Evolutionary conservation across 106 monocot species (phyloP), one percentile per base, ranked within the genome.

Genomic region (Acanthochlamys bracteata): DNA sequence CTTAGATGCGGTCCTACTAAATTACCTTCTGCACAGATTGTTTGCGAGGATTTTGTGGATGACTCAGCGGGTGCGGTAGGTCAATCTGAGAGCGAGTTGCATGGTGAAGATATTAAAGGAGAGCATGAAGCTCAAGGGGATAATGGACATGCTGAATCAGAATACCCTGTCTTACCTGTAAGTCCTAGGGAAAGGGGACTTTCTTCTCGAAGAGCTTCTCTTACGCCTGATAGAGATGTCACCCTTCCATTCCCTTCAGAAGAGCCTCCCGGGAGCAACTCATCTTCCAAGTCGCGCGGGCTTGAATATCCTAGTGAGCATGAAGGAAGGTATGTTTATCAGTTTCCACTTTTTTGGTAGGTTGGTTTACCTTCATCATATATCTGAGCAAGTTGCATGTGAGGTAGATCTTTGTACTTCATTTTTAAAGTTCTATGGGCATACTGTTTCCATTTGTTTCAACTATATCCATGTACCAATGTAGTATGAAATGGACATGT

Each of bases 11-110:
- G 0, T 22, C 24, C 9, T 40, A 40, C 40, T 17, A 41, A n/a
- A 39, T 40, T 62, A 20, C 20, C 41, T 7, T 4, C 7, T 58
- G 39, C 67, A 68, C 74, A 93, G 93, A 89, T 93, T 71, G 78
- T 81, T 42, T 61, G 70, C 51, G 85, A 83, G 69, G 85, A 69
- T 66, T 65, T 64, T 53, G 25, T 63, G 33, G 84, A 80, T 73
- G 83, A 83, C 55, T 63, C 77, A 41, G 68, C 23, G 39, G 70
- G 67, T 68, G 59, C 55, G 2, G 42, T 71, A 23, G 78, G 81
- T 54, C 71, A 72, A 74, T 24, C 75, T 52, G 79, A 72, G 57
- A 81, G 55, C 70, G 78, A 75, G 71, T 42, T 59, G 17, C 47
- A 17, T 53, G 73, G 64, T 58, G 63, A 73, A 39, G 23, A 62